Evolutionary conservation across 495 filamentous ascomycete species (phyloP).

Genomic region (Emericellopsis terricola): DNA sequence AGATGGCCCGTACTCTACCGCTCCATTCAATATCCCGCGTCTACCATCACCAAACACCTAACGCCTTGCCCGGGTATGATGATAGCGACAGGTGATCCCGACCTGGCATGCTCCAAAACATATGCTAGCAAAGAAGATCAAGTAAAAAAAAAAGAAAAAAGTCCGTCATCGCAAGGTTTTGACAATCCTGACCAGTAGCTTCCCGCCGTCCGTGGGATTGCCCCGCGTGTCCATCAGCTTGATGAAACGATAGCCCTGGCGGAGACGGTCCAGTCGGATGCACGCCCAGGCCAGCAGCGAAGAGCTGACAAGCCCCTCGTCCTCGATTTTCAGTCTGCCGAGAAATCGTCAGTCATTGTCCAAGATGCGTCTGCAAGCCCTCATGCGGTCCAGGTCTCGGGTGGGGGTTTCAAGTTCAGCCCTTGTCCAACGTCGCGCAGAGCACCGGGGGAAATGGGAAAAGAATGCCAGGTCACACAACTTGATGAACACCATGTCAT

Average conservation of each 20-base stretch:
- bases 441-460: too few relatives aligned
- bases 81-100: too few relatives aligned
- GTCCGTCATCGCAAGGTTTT: slow-evolving; percentile 15
- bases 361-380: too few relatives aligned
- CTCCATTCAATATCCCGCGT: too few relatives aligned
- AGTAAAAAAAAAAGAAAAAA: not conserved
- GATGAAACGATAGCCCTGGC: slow-evolving; percentile 58
- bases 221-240: slow-evolving; percentile 49
- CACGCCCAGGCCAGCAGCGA: slow-evolving; percentile 59
- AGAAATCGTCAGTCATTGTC: too few relatives aligned
- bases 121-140: not conserved
- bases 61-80: not conserved
- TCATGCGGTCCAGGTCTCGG: too few relatives aligned
- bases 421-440: too few relatives aligned
- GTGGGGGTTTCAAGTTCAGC: too few relatives aligned
- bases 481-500: too few relatives aligned
- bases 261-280: slow-evolving; percentile 68
- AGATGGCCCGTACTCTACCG: too few relatives aligned
- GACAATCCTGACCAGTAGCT: slow-evolving; percentile 48
- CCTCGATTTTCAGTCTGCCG: slow-evolving; percentile 63
- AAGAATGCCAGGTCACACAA: too few relatives aligned
- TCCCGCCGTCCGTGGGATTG: slow-evolving; percentile 31
- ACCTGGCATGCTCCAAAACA: not conserved
- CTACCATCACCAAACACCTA: not conserved
- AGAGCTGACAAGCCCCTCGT: slow-evolving; percentile 45